Conservation (phyloP, 1,139 yeast species). For the Suhomyces guaymorum region DNA sequence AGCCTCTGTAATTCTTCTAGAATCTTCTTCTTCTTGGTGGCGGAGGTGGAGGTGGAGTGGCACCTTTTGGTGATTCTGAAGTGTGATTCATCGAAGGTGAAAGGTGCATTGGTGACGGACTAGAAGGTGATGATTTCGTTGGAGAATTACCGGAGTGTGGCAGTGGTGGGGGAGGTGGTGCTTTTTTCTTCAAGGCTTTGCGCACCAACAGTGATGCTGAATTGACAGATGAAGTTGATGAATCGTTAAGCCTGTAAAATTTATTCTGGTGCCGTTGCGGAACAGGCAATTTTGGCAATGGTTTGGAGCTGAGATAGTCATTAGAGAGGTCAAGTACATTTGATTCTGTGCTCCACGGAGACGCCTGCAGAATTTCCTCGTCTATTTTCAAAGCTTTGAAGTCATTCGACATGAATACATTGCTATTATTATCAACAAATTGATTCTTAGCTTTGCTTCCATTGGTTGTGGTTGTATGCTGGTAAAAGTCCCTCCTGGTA, state of each 20-base stretch:
- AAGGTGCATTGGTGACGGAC: background rate
- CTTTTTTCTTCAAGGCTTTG: conserved; percentile 36
- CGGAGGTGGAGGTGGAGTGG: conserved; percentile 19
- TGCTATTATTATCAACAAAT: conserved; percentile 20
- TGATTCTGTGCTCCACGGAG: conserved; percentile 4
- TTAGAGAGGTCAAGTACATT: conserved; percentile 36
- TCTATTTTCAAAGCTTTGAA: conserved; percentile 5
- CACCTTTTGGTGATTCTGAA: conserved; percentile 2
- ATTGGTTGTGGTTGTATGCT: conserved; percentile 37
- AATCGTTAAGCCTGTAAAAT: conserved; percentile 10
- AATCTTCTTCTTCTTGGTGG: conserved; percentile 18
- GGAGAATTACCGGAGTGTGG: conserved; percentile 2
- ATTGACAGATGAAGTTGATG: conserved; percentile 20
- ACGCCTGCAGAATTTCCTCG: background rate
- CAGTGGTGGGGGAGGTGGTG: conserved; percentile 47
- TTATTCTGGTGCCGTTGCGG: conserved; percentile 11
- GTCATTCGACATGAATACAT: conserved; percentile 17
- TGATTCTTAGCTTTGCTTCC: conserved; percentile 7
- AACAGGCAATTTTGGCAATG: conserved; percentile 17
- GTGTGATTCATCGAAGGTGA: conserved; percentile 9
- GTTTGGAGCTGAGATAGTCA: conserved; percentile 30
- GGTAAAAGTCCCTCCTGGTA: conserved; percentile 38
- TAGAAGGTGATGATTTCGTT: conserved; percentile 1
- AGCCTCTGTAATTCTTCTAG: no score
- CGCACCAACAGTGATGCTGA: conserved; percentile 26